These are phyloP conservation scores for Porphyrellus cyaneotinctus DNA, from an alignment of 768 basidiomycete species.

Conservation along the genomic window DNA sequence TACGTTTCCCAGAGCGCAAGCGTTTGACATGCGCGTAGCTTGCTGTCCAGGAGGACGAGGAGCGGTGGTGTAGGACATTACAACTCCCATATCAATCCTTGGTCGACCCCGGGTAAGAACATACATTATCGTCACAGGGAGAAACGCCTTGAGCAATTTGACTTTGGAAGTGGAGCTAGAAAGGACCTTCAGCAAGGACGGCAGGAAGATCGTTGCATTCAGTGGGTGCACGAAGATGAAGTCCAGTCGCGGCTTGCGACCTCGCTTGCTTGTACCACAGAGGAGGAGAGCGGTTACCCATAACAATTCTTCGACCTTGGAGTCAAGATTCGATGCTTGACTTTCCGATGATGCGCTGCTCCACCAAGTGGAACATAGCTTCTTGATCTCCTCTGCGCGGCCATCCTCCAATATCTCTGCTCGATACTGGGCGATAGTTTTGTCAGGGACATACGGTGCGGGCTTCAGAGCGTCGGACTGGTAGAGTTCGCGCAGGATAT, in stretches of 20 bases:
- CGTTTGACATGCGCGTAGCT: background rate
- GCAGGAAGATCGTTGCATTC: conserved; percentile 49
- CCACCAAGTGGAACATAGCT: conserved; percentile 40
- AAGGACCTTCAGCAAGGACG: conserved; percentile 35
- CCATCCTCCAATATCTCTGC: conserved; percentile 34
- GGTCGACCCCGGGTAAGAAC: conserved; percentile 49
- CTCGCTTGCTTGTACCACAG: conserved; percentile 43
- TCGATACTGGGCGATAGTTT: conserved; percentile 36
- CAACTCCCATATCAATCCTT: conserved; percentile 43
- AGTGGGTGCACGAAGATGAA: conserved; percentile 61
- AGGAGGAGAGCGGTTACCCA: conserved; percentile 48
- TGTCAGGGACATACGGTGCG: conserved; percentile 48
- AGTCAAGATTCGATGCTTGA: conserved; percentile 24
- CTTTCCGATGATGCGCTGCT: conserved; percentile 29
- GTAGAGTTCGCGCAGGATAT: conserved; percentile 49
- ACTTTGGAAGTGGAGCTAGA: conserved; percentile 37
- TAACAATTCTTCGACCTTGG: conserved; percentile 47
- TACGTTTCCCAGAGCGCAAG: conserved; percentile 35
- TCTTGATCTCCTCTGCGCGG: conserved; percentile 42
- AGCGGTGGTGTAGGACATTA: conserved; percentile 42
- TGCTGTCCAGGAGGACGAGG: conserved; percentile 37
- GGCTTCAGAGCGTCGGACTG: conserved; percentile 47
- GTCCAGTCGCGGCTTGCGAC: conserved; percentile 46
- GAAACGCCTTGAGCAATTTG: conserved; percentile 41
- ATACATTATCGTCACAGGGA: conserved; percentile 36